Evolutionary conservation across 2,329 filamentous ascomycete genomes (phyloP).

Genomic region (Aspergillus japonicus): DNA sequence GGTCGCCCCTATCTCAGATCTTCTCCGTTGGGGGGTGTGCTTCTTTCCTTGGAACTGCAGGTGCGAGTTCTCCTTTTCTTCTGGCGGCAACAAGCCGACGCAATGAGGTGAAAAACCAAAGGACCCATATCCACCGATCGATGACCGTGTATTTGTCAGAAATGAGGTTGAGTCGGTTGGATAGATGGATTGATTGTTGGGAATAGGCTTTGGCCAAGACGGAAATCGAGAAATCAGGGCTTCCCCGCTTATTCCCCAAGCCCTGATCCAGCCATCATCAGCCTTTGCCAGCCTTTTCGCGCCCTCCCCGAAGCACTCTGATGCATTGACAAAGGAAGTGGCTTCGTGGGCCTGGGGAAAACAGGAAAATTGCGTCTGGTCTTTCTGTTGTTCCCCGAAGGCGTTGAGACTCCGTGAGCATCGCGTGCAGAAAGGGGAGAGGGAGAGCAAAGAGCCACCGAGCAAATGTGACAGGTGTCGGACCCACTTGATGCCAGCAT

Average conservation of each 20-base stretch:
- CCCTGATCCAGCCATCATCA: too few species aligned
- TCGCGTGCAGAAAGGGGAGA: neutral
- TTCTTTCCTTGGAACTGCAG: neutral
- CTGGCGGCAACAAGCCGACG: neutral
- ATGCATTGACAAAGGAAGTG: too few species aligned
- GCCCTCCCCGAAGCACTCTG: too few species aligned
- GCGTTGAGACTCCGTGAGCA: neutral
- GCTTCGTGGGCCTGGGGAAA: too few species aligned
- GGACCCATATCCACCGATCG: neutral
- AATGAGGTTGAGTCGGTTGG: too few species aligned
- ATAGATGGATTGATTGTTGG: too few species aligned
- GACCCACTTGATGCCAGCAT: neutral
- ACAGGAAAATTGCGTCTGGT: too few species aligned
- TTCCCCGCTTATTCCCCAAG: too few species aligned
- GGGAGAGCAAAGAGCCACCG: neutral
- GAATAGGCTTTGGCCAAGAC: too few species aligned
- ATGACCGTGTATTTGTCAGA: neutral
- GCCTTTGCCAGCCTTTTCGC: too few species aligned
- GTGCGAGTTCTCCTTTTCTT: neutral
- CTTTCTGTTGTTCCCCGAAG: neutral
- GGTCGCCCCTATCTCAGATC: neutral
- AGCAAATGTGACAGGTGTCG: neutral
- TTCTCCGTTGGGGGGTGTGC: neutral
- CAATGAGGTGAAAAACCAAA: neutral
- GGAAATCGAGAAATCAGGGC: too few species aligned